A percentile compares a stretch with the other conserved stretches of the same genome.
phyloP scores from a whole-genome alignment of 371 early-diverging fungal species.

The Mortierella sp. region DNA sequence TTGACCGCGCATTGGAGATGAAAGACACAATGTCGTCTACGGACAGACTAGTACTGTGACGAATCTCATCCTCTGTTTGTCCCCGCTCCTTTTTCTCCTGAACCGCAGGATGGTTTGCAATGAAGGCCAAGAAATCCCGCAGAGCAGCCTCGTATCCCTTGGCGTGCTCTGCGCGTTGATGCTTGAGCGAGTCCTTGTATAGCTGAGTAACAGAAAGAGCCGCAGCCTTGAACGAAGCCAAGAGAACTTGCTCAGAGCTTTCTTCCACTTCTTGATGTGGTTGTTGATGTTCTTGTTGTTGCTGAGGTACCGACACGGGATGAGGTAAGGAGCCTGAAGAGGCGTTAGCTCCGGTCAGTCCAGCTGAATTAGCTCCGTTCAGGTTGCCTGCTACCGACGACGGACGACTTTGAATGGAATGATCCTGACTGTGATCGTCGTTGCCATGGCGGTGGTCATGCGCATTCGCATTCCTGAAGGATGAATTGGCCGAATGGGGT shows the following conservation, averaged over 20 bases:
- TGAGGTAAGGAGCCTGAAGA: too few relatives aligned
- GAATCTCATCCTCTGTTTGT: slow-evolving; percentile 49
- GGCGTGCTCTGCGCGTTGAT: slow-evolving; percentile 69
- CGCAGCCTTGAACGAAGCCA: slow-evolving; percentile 76
- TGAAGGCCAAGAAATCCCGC: slow-evolving; percentile 74
- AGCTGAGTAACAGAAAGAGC: slow-evolving; percentile 77
- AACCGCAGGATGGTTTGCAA: slow-evolving; percentile 60
- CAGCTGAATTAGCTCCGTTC: slow-evolving; percentile 1
- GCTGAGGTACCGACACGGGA: not conserved
- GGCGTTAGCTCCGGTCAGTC: too few relatives aligned
- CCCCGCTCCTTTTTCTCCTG: slow-evolving; percentile 58
- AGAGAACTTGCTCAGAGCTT: slow-evolving; percentile 62
- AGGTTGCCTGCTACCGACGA: slow-evolving; percentile 1
- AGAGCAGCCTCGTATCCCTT: slow-evolving; percentile 81
- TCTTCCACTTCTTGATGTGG: slow-evolving; percentile 17
- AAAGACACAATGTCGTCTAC: slow-evolving; percentile 68
- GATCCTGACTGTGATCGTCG: slow-evolving; percentile 8
- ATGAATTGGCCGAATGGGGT: slow-evolving; percentile 7
- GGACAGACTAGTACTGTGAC: slow-evolving; percentile 53
- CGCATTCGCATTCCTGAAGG: slow-evolving; percentile 28
- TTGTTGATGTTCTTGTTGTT: slow-evolving; percentile 4
- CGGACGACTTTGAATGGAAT: not conserved
- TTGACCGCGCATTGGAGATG: slow-evolving; percentile 63
- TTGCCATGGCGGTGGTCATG: slow-evolving; percentile 5
- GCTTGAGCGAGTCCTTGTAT: slow-evolving; percentile 77